Evolutionary conservation across 2,329 filamentous ascomycete species (phyloP).

Genomic region (Fusarium nygamai): DNA sequence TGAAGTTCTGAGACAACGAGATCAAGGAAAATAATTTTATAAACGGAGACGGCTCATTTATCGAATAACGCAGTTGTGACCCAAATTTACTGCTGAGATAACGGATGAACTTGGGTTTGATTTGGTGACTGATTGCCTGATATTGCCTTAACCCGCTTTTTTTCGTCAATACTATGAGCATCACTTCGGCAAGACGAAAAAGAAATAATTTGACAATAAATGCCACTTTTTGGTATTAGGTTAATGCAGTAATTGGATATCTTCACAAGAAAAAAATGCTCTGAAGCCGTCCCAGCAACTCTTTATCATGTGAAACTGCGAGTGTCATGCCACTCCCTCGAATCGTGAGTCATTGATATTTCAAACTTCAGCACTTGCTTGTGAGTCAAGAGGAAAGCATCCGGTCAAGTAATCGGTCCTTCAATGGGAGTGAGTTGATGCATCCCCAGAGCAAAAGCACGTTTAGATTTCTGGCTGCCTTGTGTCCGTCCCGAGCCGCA

Average conservation of each 20-base stretch:
- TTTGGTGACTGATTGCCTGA: background rate
- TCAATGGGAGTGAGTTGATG: background rate
- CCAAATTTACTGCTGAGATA: background rate
- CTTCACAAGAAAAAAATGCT: background rate
- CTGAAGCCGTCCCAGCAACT: background rate
- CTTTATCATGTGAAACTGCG: background rate
- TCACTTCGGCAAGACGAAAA: background rate
- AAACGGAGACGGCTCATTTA: too few relatives aligned
- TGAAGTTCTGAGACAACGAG: conserved; percentile 6
- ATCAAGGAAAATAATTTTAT: background rate
- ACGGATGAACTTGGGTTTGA: background rate
- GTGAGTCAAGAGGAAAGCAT: background rate
- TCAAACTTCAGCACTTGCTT: background rate
- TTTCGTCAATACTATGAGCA: background rate
- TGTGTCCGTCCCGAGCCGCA: background rate
- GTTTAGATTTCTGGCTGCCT: background rate
- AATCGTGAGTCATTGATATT: conserved; percentile 4
- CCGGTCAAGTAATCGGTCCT: background rate
- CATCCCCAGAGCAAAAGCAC: background rate
- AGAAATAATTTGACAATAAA: background rate
- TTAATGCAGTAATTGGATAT: background rate
- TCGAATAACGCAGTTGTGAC: too few relatives aligned
- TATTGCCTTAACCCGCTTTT: background rate
- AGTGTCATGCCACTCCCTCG: conserved; percentile 2
- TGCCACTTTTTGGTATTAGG: background rate